Evolutionary conservation across 805 yeast genomes (phyloP), one percentile per base, ranked within the genome.

Genomic region (Barnettozyma sp.): DNA sequence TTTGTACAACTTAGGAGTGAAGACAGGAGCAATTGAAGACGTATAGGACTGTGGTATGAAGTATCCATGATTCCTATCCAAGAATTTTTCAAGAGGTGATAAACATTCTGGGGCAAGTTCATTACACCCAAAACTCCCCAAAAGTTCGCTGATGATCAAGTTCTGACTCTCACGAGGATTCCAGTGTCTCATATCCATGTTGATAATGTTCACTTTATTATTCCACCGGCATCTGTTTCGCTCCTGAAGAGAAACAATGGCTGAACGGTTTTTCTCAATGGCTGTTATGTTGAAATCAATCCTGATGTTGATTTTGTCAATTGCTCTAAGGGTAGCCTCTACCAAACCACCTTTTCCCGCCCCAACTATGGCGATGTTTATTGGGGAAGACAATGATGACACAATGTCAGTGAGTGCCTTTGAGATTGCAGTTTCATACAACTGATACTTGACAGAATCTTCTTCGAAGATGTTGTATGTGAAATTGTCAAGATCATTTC

Each of bases 121-220:
- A 56, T 88, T 90, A 55, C 94, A 90, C 4, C 95, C 97, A 60
- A 90, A 82, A 12, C 95, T 83, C 6, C 97, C 97, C 19, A 88
- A 57, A 7, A 90, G 61, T 55, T 88, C 97, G 29, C 94, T 81
- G 2, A 90, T 68, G 7, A 87, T 70, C 28, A 88, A 49, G 50
- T 82, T 70, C 38, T 70, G 66, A 13, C 62, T 60, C 10, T 52
- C 42, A 6, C 44, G 45, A 4, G 64, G 65, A 7, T 49, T 36
- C 77, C 78, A 73, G 3, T 49, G 41, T 13, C 92, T 60, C 56
- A 78, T 71, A 56, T 88, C 95, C 4, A 61, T 63, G 28, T 66
- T 58, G 4, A 80, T 52, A 3, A 87, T 55, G 7, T 64, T 52
- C 1, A 83, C 81, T 6, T 49, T 36, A 30, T 60, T 53, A 9